Base-by-base conservation (phyloP, 2,329 filamentous ascomycete species). In the Colletotrichum sp. region DNA sequence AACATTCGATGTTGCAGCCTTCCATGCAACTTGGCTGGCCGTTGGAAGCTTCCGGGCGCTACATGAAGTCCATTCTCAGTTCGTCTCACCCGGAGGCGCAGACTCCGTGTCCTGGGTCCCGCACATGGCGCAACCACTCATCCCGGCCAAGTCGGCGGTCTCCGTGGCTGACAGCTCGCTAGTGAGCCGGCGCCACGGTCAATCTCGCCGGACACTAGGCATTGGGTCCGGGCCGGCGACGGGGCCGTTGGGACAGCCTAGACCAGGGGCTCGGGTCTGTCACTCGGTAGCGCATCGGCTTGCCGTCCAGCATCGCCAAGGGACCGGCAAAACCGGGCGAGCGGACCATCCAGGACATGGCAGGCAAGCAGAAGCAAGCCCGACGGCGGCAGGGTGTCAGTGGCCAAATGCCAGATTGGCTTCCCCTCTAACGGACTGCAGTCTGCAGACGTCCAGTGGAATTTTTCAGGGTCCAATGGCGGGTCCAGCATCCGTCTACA, bases 401-500 rank as follows among this genome's bases (percentile, higher is more conserved):
- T 72, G 73, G 70, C 69, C 73, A 75, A 73, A 68, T 72, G 72
- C 68, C 39, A 67, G 62, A 63, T 63, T 75, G 48, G 52, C 62
- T 36, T 13, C 72, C 63, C 73, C 64, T 73, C 69, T 44, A 64
- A 68, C n/a, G 44, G 44, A n/a, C 55, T 73, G 73, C 73, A 73
- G 73, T 32, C 22, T 68, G 73, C 73, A 75, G 69, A 57, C 18
- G 59, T 52, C 44, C 44, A 52, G 44, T 55, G 68, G 55, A 30
- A 34, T 55, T 68, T 68, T 73, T 75, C 70, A 73, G 64, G 73
- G 73, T 75, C 70, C 73, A 64, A 36, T 26, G 70, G 70, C 70
- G 73, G 73, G 70, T 60, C 73, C 44, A 26, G 44, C 52, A 63
- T 60, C 48, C 24, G 44, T 9, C 52, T 66, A 34, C 57, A 72